Conservation (phyloP, 2,329 filamentous ascomycete genomes). For the Colletotrichum filicis region DNA sequence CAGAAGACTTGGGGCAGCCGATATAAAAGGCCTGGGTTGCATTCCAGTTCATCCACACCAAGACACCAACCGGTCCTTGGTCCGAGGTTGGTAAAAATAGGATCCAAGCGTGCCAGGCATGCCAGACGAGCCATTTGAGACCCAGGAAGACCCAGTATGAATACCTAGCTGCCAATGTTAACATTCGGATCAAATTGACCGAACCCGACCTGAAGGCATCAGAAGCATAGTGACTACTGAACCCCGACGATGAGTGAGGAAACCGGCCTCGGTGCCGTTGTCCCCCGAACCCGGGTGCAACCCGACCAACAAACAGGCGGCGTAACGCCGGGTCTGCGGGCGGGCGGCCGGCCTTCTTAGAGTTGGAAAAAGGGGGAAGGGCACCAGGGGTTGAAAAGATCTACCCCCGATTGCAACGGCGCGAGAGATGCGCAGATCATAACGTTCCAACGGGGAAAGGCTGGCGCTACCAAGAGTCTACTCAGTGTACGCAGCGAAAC, state of each 20-base stretch:
- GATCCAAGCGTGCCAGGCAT: no score
- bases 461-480: constrained; percentile 12
- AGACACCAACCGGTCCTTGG: neutral
- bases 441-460: constrained; percentile 3
- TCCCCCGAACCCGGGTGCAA: neutral
- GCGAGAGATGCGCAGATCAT: constrained; percentile 7
- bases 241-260: no score
- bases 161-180: no score
- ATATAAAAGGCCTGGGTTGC: neutral
- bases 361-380: neutral
- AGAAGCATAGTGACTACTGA: no score
- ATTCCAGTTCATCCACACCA: constrained; percentile 8
- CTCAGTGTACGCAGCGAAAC: neutral
- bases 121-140: neutral
- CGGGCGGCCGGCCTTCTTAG: neutral
- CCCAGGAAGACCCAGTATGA: neutral
- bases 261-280: constrained; percentile 14
- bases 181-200: no score
- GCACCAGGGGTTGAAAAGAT: constrained; percentile 13
- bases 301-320: neutral
- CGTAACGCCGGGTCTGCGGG: constrained; percentile 23
- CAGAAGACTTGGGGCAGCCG: neutral
- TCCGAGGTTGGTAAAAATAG: neutral
- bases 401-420: constrained; percentile 28
- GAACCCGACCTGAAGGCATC: no score